A percentile compares a stretch with the other conserved stretches of the same genome.
Evolutionary conservation across 805 yeast genomes (phyloP).

Genomic region (Barnettozyma sp.): DNA sequence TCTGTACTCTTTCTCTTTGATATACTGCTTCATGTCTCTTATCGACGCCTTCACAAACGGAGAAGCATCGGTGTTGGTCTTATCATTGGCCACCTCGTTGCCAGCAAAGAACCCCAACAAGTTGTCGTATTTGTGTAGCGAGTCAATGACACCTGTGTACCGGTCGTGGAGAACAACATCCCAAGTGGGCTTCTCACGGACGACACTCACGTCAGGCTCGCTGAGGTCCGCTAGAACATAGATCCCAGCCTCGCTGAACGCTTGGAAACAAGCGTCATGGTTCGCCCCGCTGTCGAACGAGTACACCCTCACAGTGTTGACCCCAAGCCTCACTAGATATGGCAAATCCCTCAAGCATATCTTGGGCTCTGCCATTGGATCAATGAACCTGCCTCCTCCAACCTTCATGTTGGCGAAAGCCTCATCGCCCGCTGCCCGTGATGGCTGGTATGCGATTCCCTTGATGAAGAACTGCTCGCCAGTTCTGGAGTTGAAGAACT

Average conservation of each 20-base stretch:
- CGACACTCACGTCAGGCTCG: slow-evolving; percentile 74
- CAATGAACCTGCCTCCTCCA: slow-evolving; percentile 37
- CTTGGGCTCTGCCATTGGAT: slow-evolving; percentile 68
- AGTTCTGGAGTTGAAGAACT: slow-evolving; percentile 64
- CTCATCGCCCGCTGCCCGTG: slow-evolving; percentile 35
- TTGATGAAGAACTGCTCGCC: slow-evolving; percentile 81
- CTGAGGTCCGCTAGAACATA: slow-evolving; percentile 87
- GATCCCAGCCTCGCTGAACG: slow-evolving; percentile 77
- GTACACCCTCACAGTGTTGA: slow-evolving; percentile 81
- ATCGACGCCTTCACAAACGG: slow-evolving; percentile 95
- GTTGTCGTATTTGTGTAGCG: slow-evolving; percentile 69
- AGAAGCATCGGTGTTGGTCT: slow-evolving; percentile 78
- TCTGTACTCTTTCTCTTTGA: slow-evolving; percentile 59
- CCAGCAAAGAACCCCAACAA: slow-evolving; percentile 95
- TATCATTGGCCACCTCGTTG: slow-evolving; percentile 88
- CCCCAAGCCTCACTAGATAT: slow-evolving; percentile 56
- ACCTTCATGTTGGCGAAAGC: slow-evolving; percentile 14
- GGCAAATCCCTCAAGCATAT: slow-evolving; percentile 80
- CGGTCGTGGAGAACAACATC: slow-evolving; percentile 61
- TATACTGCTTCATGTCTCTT: slow-evolving; percentile 79
- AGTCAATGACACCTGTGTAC: slow-evolving; percentile 78
- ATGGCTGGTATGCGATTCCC: slow-evolving; percentile 84
- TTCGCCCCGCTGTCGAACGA: slow-evolving; percentile 66
- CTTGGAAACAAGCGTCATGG: slow-evolving; percentile 75
- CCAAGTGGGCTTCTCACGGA: slow-evolving; percentile 77